These are phyloP conservation scores for Spergularia marina DNA, from an alignment of 148 eudicot species.

Conservation along the genomic window DNA sequence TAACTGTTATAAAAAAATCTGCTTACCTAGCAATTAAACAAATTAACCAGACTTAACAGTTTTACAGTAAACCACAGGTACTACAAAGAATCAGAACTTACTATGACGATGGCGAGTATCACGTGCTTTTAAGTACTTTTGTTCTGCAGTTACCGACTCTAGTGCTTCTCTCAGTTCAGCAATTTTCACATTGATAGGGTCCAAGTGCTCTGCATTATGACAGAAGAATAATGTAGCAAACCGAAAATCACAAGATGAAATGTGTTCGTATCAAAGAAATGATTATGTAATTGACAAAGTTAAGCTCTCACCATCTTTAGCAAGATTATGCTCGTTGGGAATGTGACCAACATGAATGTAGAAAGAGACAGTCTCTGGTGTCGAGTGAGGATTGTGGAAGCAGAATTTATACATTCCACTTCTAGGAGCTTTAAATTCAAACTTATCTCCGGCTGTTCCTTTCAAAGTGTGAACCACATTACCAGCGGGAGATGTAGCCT, in stretches of 20 bases:
- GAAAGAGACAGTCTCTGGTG: conserved; percentile 92
- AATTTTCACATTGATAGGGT: conserved; percentile 87
- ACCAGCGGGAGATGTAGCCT: conserved; percentile 79
- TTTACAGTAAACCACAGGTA: conserved; percentile 2
- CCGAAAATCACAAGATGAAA: neutral
- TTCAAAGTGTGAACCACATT: conserved; percentile 57
- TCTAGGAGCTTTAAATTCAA: conserved; percentile 75
- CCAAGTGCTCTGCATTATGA: conserved; percentile 74
- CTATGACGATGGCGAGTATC: conserved; percentile 89
- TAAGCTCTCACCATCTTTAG: conserved; percentile 78
- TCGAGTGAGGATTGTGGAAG: conserved; percentile 66
- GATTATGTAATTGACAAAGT: neutral
- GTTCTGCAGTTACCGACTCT: conserved; percentile 79
- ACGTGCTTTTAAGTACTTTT: conserved; percentile 82
- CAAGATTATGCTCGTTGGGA: conserved; percentile 77
- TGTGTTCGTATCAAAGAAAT: neutral
- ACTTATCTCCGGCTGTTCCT: conserved; percentile 92
- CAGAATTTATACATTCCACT: conserved; percentile 94
- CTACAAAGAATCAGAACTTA: conserved; percentile 36
- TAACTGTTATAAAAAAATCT: neutral
- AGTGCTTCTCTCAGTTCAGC: conserved; percentile 92
- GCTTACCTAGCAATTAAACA: neutral
- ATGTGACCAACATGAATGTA: conserved; percentile 92
- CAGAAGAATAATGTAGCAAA: neutral
- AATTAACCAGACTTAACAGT: neutral